Percentiles rank a stretch among this genome's conserved stretches.
phyloP scores from a whole-genome alignment of 202 grass and related monocot species.

The Carex sylvatica region DNA sequence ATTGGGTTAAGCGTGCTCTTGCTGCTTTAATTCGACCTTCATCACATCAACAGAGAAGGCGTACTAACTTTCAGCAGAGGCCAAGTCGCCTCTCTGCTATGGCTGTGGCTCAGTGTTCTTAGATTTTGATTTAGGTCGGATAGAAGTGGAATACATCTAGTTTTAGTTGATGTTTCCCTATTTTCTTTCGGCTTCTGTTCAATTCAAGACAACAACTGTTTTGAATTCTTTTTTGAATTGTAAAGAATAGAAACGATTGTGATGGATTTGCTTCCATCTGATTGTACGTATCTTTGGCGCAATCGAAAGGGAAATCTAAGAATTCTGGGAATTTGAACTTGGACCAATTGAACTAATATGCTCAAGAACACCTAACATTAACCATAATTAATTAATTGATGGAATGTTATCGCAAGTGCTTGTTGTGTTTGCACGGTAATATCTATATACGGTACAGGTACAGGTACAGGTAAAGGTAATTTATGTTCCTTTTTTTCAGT shows the following conservation, averaged over 20 bases:
- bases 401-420: neutral
- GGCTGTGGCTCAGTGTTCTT: constrained; percentile 30
- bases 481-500: neutral
- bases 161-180: constrained; percentile 26
- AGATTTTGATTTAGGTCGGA: constrained; percentile 21
- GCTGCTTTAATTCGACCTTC: constrained; percentile 41
- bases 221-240: constrained; percentile 24
- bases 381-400: constrained; percentile 5
- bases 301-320: constrained; percentile 23
- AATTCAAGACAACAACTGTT: constrained; percentile 11
- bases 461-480: neutral
- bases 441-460: neutral
- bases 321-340: constrained; percentile 17
- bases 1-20: constrained; percentile 55
- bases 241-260: constrained; percentile 16
- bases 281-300: constrained; percentile 23
- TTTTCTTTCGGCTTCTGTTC: neutral
- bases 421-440: neutral
- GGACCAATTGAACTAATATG: constrained; percentile 8
- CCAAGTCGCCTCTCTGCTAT: constrained; percentile 45
- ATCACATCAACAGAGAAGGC: constrained; percentile 39
- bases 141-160: neutral
- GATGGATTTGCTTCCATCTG: constrained; percentile 5
- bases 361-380: neutral
- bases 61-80: constrained; percentile 4